Conservation (phyloP, 2,329 filamentous ascomycete genomes). For the Ambrosiella cleistominuta region DNA sequence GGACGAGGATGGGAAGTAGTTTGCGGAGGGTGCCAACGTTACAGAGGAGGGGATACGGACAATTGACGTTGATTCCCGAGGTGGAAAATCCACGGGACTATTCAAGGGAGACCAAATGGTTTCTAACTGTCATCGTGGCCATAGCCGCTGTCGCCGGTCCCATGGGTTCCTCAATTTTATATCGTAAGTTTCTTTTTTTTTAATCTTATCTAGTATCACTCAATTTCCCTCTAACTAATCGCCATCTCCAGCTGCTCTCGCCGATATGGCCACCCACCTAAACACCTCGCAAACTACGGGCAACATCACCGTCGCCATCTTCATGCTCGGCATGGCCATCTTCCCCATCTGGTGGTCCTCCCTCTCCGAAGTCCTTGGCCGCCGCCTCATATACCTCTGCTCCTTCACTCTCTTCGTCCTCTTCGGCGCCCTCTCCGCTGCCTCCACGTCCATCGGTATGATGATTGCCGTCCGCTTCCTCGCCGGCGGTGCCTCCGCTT, state of each 20-base stretch:
- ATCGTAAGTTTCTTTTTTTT: conserved; percentile 39
- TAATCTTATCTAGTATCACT: not conserved
- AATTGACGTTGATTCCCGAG: conserved; percentile 41
- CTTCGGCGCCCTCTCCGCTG: conserved; percentile 51
- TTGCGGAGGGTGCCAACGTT: conserved; percentile 4
- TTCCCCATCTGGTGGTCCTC: conserved; percentile 79
- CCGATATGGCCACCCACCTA: conserved; percentile 44
- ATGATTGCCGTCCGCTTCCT: conserved; percentile 60
- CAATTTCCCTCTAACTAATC: not conserved
- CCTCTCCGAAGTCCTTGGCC: conserved; percentile 56
- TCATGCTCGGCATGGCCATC: conserved; percentile 69
- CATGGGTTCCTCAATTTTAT: conserved; percentile 69
- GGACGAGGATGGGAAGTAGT: conserved; percentile 4
- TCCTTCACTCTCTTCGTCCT: conserved; percentile 57
- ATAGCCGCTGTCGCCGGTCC: conserved; percentile 62
- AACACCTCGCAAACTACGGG: conserved; percentile 45
- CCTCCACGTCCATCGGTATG: conserved; percentile 55
- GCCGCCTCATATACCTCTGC: conserved; percentile 59
- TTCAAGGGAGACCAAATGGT: conserved; percentile 60
- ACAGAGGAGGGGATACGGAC: conserved; percentile 6
- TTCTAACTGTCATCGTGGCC: conserved; percentile 61
- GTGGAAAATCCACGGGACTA: conserved; percentile 63
- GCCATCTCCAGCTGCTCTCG: conserved; percentile 41
- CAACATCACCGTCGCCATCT: conserved; percentile 61
- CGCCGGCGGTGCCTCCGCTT: conserved; percentile 58